Evolutionary conservation across 257 asterid genomes (phyloP), one percentile per base, ranked within the genome.

Genomic region (Fraxinus cuspidata): DNA sequence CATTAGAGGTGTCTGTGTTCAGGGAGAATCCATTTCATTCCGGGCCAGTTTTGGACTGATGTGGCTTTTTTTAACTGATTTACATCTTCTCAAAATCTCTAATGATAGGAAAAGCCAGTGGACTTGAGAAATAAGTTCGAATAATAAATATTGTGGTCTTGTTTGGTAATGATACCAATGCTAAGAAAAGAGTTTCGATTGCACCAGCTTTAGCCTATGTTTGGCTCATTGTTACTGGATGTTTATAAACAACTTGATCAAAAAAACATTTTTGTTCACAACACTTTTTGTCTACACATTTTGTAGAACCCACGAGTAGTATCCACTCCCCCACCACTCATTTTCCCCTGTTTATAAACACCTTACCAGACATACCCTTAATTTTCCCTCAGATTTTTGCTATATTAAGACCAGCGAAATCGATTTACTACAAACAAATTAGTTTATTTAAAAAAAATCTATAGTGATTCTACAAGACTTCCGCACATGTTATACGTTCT

Each of bases 21-120:
- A 51, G 25, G 23, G 23, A 42, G 21, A 15, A 19, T 51, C 23
- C 63, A 51, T 51, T 51, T 19, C 63, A 51, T 51, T 51, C 23
- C 4, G 5, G 15, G 13, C 66, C 66, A 21, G 66, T 19, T 21
- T n/a, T 58, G 66, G 11, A 21, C 66, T 2, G 32, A 23, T 60
- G 10, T 42, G 51, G 51, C 51, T 40, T 42, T 12, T 12, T 11
- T 60, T 29, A 7, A 74, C 23, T 12, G 66, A 71, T 23, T 21
- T 56, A 71, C 13, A 21, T 53, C 31, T 38, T 32, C 5, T 19
- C 35, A 49, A 58, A 68, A 44, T 71, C n/a, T 27, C 31, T 42
- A 64, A 31, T 49, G 74, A 29, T 70, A 70, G 70, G 75, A 51
- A 35, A 51, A 18, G 72, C 76, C 23, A 3, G 40, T 32, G 47